phyloP scores from a whole-genome alignment of 345 rosid species.

The Linum usitatissimum region DNA sequence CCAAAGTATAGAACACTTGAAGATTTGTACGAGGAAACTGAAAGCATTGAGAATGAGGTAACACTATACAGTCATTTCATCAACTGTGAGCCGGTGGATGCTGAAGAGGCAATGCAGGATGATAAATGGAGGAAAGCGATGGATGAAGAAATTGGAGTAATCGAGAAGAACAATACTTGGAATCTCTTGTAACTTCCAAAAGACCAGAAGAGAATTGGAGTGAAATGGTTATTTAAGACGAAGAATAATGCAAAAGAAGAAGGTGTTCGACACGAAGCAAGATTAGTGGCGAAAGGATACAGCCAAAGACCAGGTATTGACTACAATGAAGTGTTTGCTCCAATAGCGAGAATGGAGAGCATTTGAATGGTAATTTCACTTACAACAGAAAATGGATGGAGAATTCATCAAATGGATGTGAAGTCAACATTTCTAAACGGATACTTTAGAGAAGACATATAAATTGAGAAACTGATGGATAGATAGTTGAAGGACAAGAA shows the following conservation, averaged over 20 bases:
- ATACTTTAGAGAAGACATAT: constrained; percentile 3
- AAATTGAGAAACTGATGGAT: not conserved
- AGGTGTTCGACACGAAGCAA: not conserved
- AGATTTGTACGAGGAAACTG: not conserved
- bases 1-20: not conserved
- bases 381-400: not conserved
- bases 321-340: constrained; percentile 8
- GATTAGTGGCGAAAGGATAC: not conserved
- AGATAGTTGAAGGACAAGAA: not conserved
- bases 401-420: constrained; percentile 2
- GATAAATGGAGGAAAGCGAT: not conserved
- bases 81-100: not conserved
- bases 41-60: not conserved
- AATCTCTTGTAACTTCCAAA: not conserved
- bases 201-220: not conserved
- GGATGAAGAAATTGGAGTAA: not conserved
- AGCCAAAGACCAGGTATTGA: not conserved
- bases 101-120: not conserved
- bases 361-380: constrained; percentile 4
- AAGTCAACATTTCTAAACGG: constrained; percentile 9
- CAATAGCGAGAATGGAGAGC: constrained; percentile 1
- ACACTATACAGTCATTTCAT: not conserved
- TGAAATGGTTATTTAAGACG: not conserved
- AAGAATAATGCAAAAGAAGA: not conserved
- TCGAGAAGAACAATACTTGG: constrained; percentile 5